Evolutionary conservation across 768 basidiomycete genomes (phyloP).

Genomic region (Kwoniella europaea): DNA sequence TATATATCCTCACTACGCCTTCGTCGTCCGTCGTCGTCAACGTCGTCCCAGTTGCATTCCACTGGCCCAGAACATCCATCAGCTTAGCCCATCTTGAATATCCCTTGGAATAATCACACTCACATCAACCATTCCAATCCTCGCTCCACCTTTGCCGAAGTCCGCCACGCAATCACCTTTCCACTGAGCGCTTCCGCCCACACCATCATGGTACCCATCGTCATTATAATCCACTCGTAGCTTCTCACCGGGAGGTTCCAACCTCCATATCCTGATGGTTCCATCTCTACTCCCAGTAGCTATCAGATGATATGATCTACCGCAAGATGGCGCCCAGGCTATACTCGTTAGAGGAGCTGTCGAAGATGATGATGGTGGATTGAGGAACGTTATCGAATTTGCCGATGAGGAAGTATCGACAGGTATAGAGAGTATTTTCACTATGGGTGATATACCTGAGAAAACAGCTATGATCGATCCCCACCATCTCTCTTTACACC

Average conservation of each 20-base stretch:
- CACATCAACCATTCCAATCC: conserved; percentile 89
- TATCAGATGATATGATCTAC: conserved; percentile 89
- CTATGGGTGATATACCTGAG: conserved; percentile 70
- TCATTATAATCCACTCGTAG: conserved; percentile 22
- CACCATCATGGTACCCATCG: conserved; percentile 46
- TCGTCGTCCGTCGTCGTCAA: conserved; percentile 72
- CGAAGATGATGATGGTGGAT: conserved; percentile 65
- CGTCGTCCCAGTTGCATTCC: conserved; percentile 57
- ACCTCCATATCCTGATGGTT: conserved; percentile 84
- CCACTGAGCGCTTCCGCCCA: conserved; percentile 67
- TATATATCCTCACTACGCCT: conserved; percentile 65
- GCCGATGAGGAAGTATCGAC: conserved; percentile 62
- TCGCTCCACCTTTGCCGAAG: conserved; percentile 64
- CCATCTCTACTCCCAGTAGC: conserved; percentile 90
- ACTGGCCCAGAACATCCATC: conserved; percentile 29
- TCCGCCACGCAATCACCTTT: conserved; percentile 76
- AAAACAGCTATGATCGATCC: conserved; percentile 84
- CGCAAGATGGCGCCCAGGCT: conserved; percentile 92
- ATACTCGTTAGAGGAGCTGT: conserved; percentile 74
- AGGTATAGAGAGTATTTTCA: conserved; percentile 68
- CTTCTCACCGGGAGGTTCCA: conserved; percentile 64
- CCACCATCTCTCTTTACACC: conserved; percentile 97
- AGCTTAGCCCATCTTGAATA: not conserved
- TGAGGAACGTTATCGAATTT: conserved; percentile 75
- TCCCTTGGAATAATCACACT: conserved; percentile 68